A percentile compares a stretch with the other conserved stretches of the same genome.
Evolutionary conservation across 108 stramenopile species (phyloP).

Genomic region (Cyclotella kingstonii): DNA sequence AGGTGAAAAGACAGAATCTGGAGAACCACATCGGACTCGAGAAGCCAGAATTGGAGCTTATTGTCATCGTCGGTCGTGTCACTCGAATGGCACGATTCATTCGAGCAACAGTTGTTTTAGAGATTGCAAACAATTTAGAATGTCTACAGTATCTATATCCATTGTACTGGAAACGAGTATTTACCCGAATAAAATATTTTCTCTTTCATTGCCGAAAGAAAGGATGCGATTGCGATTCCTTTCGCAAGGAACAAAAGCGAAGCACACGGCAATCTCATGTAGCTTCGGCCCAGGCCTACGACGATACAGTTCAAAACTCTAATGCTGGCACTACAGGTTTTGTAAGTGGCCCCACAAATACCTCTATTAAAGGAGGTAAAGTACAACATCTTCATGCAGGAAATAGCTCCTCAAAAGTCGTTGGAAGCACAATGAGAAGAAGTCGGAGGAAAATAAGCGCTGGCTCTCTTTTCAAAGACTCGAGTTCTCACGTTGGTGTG

Average conservation of each 20-base stretch:
- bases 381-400: no score
- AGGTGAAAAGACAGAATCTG: not conserved
- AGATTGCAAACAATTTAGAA: constrained; percentile 7
- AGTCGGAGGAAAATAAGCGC: not conserved
- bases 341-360: no score
- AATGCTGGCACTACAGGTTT: no score
- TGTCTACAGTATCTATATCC: not conserved
- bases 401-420: no score
- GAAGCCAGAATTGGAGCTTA: constrained; percentile 21
- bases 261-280: no score
- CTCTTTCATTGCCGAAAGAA: no score
- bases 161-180: constrained; percentile 1
- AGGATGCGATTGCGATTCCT: not conserved
- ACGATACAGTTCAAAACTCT: no score
- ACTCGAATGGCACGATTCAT: constrained; percentile 70
- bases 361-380: no score
- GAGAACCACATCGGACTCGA: not conserved
- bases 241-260: no score
- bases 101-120: constrained; percentile 51
- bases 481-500: constrained; percentile 36
- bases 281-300: no score
- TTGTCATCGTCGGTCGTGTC: constrained; percentile 54
- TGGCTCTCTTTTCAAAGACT: constrained; percentile 13
- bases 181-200: no score
- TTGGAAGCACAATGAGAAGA: not conserved